Percentiles rank a stretch among this genome's conserved stretches.
Conservation (phyloP, 331 rosid species). For the Quercus lobata region DNA sequence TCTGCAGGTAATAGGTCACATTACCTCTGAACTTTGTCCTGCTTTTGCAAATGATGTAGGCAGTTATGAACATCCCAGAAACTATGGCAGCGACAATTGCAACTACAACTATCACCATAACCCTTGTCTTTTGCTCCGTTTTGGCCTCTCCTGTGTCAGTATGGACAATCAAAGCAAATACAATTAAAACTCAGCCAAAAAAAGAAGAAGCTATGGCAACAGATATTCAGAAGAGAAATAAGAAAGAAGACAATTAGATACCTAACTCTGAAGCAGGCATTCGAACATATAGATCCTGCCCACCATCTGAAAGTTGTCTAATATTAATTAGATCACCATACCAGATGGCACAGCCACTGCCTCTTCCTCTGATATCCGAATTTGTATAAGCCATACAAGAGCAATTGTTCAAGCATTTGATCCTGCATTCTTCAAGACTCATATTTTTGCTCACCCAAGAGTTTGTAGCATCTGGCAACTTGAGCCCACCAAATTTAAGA, state of each 20-base stretch:
- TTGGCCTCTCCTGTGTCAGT: neutral
- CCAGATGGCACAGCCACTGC: slow-evolving; percentile 34
- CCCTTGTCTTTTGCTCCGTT: slow-evolving; percentile 10
- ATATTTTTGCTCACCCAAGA: slow-evolving; percentile 22
- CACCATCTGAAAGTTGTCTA: slow-evolving; percentile 12
- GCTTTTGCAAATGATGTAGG: slow-evolving; percentile 7
- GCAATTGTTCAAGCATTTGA: slow-evolving; percentile 27
- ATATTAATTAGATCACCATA: slow-evolving; percentile 26
- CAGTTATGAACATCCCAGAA: slow-evolving; percentile 10
- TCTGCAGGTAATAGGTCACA: too few relatives aligned
- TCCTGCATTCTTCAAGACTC: slow-evolving; percentile 29
- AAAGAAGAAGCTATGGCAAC: neutral
- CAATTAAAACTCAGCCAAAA: too few relatives aligned
- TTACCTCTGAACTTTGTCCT: slow-evolving; percentile 29
- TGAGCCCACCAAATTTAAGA: neutral
- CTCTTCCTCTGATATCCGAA: neutral
- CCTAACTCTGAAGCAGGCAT: neutral
- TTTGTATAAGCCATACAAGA: slow-evolving; percentile 8
- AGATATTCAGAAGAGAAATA: neutral
- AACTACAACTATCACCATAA: neutral
- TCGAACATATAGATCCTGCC: slow-evolving; percentile 34
- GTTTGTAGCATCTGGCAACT: slow-evolving; percentile 12
- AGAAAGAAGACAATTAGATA: slow-evolving; percentile 6
- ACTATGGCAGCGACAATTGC: neutral
- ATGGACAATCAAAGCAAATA: neutral